These are phyloP conservation scores for Sicyos baderoa DNA, from an alignment of 306 rosid genomes.

Conservation along the genomic window DNA sequence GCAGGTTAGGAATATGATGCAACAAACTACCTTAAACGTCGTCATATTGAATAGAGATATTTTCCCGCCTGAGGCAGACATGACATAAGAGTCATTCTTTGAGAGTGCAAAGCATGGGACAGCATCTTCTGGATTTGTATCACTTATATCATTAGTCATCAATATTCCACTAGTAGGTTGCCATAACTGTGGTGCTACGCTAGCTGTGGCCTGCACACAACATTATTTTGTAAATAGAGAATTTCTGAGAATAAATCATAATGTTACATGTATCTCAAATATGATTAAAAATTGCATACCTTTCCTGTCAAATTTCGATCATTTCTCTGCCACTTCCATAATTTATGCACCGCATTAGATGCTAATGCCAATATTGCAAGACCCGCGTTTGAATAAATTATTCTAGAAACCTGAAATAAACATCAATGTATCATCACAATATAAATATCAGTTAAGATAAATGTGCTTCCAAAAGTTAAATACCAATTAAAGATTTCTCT, in stretches of 20 bases:
- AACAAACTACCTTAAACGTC: slow-evolving; percentile 78
- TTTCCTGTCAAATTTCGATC: slow-evolving; percentile 49
- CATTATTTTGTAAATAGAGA: slow-evolving; percentile 26
- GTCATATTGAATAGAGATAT: slow-evolving; percentile 97
- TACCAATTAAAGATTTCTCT: neutral
- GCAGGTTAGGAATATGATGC: slow-evolving; percentile 15
- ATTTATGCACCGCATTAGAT: slow-evolving; percentile 95
- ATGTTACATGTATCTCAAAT: slow-evolving; percentile 21
- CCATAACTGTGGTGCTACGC: slow-evolving; percentile 74
- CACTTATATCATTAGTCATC: slow-evolving; percentile 91
- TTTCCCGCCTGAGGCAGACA: slow-evolving; percentile 99
- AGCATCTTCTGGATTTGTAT: slow-evolving; percentile 89
- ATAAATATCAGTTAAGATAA: slow-evolving; percentile 8
- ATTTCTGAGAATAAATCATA: slow-evolving; percentile 22
- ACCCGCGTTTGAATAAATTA: slow-evolving; percentile 93
- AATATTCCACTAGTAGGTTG: slow-evolving; percentile 95
- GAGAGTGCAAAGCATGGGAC: slow-evolving; percentile 97
- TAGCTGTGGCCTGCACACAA: slow-evolving; percentile 65
- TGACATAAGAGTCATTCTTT: slow-evolving; percentile 90
- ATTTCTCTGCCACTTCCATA: slow-evolving; percentile 99
- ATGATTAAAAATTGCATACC: slow-evolving; percentile 38
- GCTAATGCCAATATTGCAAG: slow-evolving; percentile 86
- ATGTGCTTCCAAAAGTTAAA: neutral
- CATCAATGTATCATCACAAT: slow-evolving; percentile 23
- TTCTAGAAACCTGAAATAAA: slow-evolving; percentile 73